Conservation (phyloP, 1,139 yeast species). For the Yamadazyma kanchanaburiensis region DNA sequence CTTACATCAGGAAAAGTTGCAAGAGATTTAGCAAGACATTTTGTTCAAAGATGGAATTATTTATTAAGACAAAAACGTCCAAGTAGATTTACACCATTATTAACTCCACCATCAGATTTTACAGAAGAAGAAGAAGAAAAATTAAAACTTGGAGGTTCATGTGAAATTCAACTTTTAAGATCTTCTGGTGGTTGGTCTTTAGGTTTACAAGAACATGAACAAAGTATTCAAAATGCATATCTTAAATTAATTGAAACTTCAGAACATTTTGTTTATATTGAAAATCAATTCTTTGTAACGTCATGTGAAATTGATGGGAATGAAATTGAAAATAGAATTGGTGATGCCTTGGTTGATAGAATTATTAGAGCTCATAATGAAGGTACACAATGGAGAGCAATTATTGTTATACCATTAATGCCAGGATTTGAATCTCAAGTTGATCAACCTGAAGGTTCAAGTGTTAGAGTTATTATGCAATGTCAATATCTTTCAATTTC, state of each 20-base stretch:
- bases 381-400: constrained; percentile 82
- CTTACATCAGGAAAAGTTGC: constrained; percentile 95
- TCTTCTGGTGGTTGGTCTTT: constrained; percentile 93
- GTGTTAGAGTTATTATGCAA: constrained; percentile 94
- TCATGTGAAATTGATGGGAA: constrained; percentile 85
- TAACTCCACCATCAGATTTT: constrained; percentile 90
- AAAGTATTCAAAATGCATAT: constrained; percentile 91
- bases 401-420: constrained; percentile 89
- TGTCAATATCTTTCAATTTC: constrained; percentile 94
- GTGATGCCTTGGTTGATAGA: constrained; percentile 95
- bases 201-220: constrained; percentile 81
- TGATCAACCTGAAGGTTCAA: constrained; percentile 89
- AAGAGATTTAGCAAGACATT: constrained; percentile 87
- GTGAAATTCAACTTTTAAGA: constrained; percentile 86
- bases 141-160: constrained; percentile 74
- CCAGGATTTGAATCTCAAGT: constrained; percentile 97
- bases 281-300: constrained; percentile 90
- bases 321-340: constrained; percentile 82
- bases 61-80: constrained; percentile 90
- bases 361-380: constrained; percentile 83
- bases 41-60: constrained; percentile 97
- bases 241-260: constrained; percentile 86
- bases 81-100: constrained; percentile 84
- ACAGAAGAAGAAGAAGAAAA: constrained; percentile 64
- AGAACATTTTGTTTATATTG: constrained; percentile 90